Conservation (phyloP, 2,329 filamentous ascomycete genomes). For the Beauveria caledonica region DNA sequence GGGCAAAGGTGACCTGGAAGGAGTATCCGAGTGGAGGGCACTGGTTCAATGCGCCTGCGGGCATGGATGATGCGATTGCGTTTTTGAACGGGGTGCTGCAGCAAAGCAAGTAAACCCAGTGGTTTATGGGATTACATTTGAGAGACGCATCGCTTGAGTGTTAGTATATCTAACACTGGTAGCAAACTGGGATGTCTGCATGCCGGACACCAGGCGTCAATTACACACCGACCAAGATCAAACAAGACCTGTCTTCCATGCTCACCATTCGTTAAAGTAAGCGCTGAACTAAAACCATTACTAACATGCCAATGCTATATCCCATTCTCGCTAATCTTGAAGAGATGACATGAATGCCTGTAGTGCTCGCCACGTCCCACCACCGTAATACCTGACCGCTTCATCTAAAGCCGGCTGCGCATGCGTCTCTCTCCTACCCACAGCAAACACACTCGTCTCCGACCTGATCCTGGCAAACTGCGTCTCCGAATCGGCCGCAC, state of each 20-base stretch:
- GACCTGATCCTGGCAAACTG: background rate
- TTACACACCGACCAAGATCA: no score
- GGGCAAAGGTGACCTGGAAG: slow-evolving; percentile 30
- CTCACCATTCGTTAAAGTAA: no score
- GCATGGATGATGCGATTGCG: slow-evolving; percentile 32
- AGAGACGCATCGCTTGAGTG: no score
- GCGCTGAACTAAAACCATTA: no score
- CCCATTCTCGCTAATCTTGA: background rate
- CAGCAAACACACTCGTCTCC: slow-evolving; percentile 2
- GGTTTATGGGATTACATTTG: no score
- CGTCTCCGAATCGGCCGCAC: background rate
- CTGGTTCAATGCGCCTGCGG: slow-evolving; percentile 35
- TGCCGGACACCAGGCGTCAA: no score
- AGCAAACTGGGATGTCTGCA: no score
- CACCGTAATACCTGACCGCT: background rate
- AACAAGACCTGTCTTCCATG: no score
- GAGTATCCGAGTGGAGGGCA: slow-evolving; percentile 35
- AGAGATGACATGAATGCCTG: background rate
- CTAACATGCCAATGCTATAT: background rate
- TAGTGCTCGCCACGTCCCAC: slow-evolving; percentile 8
- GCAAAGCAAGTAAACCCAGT: background rate
- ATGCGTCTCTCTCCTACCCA: slow-evolving; percentile 9
- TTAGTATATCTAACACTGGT: no score
- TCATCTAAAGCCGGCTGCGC: slow-evolving; percentile 11
- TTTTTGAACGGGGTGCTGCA: slow-evolving; percentile 21